A percentile compares a stretch with the other conserved stretches of the same genome.
Evolutionary conservation across 1,284 basidiomycete species (phyloP).

Genomic region (Ceratobasidium sp.): DNA sequence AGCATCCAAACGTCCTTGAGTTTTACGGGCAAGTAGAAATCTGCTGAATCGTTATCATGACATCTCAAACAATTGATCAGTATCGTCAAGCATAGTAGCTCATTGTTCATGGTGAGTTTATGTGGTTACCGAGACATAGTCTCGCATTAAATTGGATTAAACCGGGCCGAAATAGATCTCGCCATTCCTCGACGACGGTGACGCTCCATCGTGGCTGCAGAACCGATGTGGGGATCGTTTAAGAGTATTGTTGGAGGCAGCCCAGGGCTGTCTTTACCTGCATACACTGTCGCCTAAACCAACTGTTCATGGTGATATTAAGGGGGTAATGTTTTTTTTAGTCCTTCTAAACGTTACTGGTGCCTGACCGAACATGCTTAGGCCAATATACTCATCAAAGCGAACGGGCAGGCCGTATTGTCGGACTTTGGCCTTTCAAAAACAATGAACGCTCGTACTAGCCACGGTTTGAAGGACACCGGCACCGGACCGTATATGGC

Average conservation of each 20-base stretch:
- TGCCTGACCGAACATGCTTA: neutral
- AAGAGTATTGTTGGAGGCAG: slow-evolving; percentile 12
- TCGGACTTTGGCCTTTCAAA: slow-evolving; percentile 43
- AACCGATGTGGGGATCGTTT: slow-evolving; percentile 10
- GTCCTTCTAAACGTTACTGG: neutral
- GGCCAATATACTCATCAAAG: slow-evolving; percentile 42
- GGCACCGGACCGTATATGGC: slow-evolving; percentile 24
- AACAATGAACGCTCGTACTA: slow-evolving; percentile 35
- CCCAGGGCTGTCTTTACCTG: slow-evolving; percentile 17
- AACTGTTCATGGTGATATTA: slow-evolving; percentile 27
- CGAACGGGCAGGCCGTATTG: slow-evolving; percentile 24
- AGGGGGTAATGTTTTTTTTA: neutral
- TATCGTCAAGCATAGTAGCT: slow-evolving; percentile 14
- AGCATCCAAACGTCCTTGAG: slow-evolving; percentile 26
- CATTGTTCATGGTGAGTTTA: slow-evolving; percentile 11
- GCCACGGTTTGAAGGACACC: slow-evolving; percentile 31
- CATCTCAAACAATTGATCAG: neutral
- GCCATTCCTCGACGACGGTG: slow-evolving; percentile 26
- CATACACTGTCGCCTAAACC: slow-evolving; percentile 24
- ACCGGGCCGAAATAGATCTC: neutral
- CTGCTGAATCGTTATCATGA: too few relatives aligned
- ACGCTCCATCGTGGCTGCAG: slow-evolving; percentile 18
- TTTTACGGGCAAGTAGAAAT: slow-evolving; percentile 5
- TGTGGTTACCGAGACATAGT: neutral
- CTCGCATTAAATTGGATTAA: neutral